These are phyloP conservation scores for Komagataella pseudopastoris DNA, from an alignment of 805 yeast genomes.

Conservation along the genomic window DNA sequence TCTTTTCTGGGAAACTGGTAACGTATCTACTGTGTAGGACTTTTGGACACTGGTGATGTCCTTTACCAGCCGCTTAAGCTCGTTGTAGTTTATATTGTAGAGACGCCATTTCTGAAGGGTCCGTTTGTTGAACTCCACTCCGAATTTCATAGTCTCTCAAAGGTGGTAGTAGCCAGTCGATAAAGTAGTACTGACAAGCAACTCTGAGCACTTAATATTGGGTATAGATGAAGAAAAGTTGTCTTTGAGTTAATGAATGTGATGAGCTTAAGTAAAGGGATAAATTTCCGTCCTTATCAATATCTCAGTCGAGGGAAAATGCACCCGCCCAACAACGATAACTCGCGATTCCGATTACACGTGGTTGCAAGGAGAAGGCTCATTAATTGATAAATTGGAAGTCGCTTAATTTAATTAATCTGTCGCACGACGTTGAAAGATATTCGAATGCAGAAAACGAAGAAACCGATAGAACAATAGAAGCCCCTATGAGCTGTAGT, in stretches of 20 bases:
- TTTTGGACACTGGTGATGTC: slow-evolving; percentile 28
- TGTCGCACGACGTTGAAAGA: neutral
- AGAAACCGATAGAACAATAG: neutral
- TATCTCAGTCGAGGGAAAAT: neutral
- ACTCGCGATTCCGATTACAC: neutral
- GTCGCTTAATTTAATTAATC: neutral
- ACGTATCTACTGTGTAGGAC: neutral
- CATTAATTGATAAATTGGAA: neutral
- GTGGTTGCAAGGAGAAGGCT: neutral
- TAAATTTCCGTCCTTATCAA: neutral
- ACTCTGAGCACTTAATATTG: neutral
- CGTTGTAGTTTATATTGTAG: slow-evolving; percentile 75
- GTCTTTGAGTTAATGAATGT: neutral
- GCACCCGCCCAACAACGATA: neutral
- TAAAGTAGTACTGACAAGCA: neutral
- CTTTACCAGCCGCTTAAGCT: slow-evolving; percentile 53
- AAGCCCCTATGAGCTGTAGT: neutral
- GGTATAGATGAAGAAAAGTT: neutral
- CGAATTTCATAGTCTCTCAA: slow-evolving; percentile 62
- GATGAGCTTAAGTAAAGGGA: neutral
- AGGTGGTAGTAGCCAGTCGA: neutral
- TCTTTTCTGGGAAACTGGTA: slow-evolving; percentile 1
- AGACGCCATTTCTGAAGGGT: slow-evolving; percentile 84
- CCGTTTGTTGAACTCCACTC: slow-evolving; percentile 56
- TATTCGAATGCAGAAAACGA: too few relatives aligned